Percentiles rank a stretch among this genome's conserved stretches.
phyloP scores from a whole-genome alignment of 805 yeast genomes.

The Teunomyces lycoperdinae region DNA sequence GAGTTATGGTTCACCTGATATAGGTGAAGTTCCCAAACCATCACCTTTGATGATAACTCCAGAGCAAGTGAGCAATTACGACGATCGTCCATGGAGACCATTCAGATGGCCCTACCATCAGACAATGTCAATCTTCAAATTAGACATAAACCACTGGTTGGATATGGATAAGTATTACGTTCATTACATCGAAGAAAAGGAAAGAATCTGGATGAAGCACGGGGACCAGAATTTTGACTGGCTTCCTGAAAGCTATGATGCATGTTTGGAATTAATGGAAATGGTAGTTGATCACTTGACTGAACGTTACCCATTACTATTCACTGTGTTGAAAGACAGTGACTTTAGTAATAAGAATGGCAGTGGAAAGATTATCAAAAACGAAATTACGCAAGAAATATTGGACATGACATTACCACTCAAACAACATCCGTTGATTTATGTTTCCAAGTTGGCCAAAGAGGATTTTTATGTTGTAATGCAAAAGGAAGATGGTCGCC shows the following conservation, averaged over 20 bases:
- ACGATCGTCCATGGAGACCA: slow-evolving; percentile 80
- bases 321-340: slow-evolving; percentile 42
- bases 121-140: slow-evolving; percentile 69
- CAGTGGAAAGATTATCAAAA: slow-evolving; percentile 49
- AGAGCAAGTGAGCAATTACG: slow-evolving; percentile 61
- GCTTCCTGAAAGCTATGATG: slow-evolving; percentile 62
- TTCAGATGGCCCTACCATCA: slow-evolving; percentile 80
- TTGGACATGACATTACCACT: slow-evolving; percentile 60
- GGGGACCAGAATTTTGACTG: slow-evolving; percentile 64
- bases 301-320: slow-evolving; percentile 60
- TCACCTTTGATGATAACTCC: slow-evolving; percentile 64
- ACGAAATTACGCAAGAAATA: slow-evolving; percentile 60
- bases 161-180: slow-evolving; percentile 77
- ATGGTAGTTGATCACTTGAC: slow-evolving; percentile 58
- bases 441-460: slow-evolving; percentile 66
- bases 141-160: slow-evolving; percentile 74
- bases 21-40: slow-evolving; percentile 37
- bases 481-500: slow-evolving; percentile 54
- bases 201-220: slow-evolving; percentile 53
- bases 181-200: slow-evolving; percentile 62
- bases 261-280: slow-evolving; percentile 63
- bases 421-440: slow-evolving; percentile 60
- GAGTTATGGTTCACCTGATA: slow-evolving; percentile 4
- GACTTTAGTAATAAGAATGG: slow-evolving; percentile 23
- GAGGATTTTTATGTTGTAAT: slow-evolving; percentile 70